Evolutionary conservation across 2,329 filamentous ascomycete genomes (phyloP).

Genomic region (Curvularia hawaiiensis): DNA sequence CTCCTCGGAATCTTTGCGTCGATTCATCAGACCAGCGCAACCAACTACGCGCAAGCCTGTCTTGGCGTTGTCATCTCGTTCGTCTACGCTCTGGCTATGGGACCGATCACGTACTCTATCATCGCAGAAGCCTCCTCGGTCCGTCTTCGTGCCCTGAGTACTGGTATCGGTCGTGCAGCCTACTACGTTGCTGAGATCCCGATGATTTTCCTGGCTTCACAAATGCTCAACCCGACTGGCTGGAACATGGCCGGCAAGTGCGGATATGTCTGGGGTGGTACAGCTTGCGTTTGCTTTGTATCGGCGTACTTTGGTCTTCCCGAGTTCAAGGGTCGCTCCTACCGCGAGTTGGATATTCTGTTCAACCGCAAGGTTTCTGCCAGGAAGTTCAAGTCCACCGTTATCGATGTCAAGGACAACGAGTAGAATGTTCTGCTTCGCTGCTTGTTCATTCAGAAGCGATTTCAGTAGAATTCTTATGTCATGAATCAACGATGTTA

Average conservation of each 20-base stretch:
- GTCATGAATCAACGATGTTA: neutral
- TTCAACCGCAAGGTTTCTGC: constrained; percentile 54
- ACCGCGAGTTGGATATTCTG: constrained; percentile 56
- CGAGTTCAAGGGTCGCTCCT: constrained; percentile 57
- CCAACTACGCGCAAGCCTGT: constrained; percentile 62
- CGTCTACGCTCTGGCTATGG: constrained; percentile 65
- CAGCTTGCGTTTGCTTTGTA: constrained; percentile 60
- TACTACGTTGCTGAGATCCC: constrained; percentile 70
- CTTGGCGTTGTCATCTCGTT: constrained; percentile 69
- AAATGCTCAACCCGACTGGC: constrained; percentile 55
- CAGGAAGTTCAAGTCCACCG: constrained; percentile 61
- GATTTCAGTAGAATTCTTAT: neutral
- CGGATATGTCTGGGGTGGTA: constrained; percentile 41
- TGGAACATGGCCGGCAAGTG: constrained; percentile 46
- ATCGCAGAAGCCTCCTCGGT: constrained; percentile 69
- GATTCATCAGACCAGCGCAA: constrained; percentile 46
- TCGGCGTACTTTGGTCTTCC: constrained; percentile 58
- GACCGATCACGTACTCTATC: constrained; percentile 69
- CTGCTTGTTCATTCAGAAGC: neutral
- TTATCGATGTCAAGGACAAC: constrained; percentile 64
- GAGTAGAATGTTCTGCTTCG: constrained; percentile 54
- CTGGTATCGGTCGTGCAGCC: constrained; percentile 64
- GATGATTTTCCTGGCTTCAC: constrained; percentile 65
- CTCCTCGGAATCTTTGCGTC: constrained; percentile 65
- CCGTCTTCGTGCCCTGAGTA: constrained; percentile 66